These are phyloP conservation scores for Eucalyptus marginata DNA, from an alignment of 345 rosid species.

Conservation along the genomic window DNA sequence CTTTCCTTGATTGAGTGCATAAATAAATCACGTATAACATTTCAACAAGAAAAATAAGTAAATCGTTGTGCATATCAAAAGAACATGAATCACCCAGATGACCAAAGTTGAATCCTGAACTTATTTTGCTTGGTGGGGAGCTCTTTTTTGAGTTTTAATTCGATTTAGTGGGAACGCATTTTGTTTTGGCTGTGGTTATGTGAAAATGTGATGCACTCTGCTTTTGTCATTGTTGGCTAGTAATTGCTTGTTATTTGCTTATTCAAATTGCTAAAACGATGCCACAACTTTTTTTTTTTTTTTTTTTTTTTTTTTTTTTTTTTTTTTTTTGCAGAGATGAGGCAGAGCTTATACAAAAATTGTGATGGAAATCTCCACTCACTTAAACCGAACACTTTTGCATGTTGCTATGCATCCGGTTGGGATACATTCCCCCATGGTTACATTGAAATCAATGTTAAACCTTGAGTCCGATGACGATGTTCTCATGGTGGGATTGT, in stretches of 20 bases:
- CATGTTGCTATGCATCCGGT: neutral
- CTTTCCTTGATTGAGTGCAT: fast-evolving
- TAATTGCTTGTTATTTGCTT: neutral
- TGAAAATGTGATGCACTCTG: neutral
- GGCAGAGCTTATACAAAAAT: neutral
- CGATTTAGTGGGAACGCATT: fast-evolving
- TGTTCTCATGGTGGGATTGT: neutral
- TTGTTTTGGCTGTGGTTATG: too few relatives aligned
- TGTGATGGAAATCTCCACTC: neutral
- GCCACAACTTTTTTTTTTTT: fast-evolving
- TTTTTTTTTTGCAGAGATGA: neutral
- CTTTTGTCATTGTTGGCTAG: neutral
- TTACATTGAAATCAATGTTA: neutral
- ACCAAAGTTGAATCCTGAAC: fast-evolving
- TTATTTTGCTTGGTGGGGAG: neutral
- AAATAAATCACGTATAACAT: neutral
- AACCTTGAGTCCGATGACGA: neutral
- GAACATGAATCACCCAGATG: neutral
- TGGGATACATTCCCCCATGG: neutral
- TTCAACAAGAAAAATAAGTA: fast-evolving
- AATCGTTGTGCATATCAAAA: too few relatives aligned
- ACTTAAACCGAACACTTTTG: neutral
- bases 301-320: too few relatives aligned
- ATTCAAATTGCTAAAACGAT: neutral
- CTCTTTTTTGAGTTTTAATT: too few relatives aligned